Conservation (phyloP, 768 basidiomycete species). For the Amanita exitialis region DNA sequence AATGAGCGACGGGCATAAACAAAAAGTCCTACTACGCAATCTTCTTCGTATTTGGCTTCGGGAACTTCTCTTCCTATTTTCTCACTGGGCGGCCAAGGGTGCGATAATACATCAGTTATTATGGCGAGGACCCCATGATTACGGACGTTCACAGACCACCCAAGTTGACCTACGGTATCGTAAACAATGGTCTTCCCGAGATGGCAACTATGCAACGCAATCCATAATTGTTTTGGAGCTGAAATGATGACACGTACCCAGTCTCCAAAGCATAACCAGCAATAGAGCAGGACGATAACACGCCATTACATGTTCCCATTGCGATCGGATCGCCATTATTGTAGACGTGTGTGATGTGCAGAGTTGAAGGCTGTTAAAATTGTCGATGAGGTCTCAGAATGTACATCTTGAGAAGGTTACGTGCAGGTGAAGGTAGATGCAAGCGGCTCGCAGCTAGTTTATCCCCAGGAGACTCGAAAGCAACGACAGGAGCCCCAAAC, state of each 20-base stretch:
- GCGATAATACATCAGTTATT: constrained; percentile 60
- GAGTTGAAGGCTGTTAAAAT: constrained; percentile 48
- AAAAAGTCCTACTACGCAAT: constrained; percentile 54
- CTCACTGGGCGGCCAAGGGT: constrained; percentile 63
- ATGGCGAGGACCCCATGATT: constrained; percentile 73
- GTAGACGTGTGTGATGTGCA: constrained; percentile 84
- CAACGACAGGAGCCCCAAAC: constrained; percentile 80
- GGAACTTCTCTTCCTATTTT: constrained; percentile 59
- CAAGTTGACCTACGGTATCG: constrained; percentile 80
- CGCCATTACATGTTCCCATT: constrained; percentile 80
- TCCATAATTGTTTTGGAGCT: neutral
- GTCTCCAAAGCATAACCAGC: constrained; percentile 89
- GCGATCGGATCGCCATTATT: constrained; percentile 94
- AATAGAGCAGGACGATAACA: constrained; percentile 71
- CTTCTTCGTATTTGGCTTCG: constrained; percentile 37
- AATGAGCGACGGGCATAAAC: neutral
- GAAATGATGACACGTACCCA: constrained; percentile 27
- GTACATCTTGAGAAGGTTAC: neutral
- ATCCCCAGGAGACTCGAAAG: constrained; percentile 89
- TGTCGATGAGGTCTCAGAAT: neutral
- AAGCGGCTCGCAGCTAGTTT: constrained; percentile 67
- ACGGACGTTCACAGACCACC: constrained; percentile 79
- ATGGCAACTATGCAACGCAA: constrained; percentile 56
- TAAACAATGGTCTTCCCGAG: constrained; percentile 80
- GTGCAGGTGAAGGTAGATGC: constrained; percentile 73